phyloP scores from a whole-genome alignment of 108 stramenopile genomes.

The Cyclotella atomus region DNA sequence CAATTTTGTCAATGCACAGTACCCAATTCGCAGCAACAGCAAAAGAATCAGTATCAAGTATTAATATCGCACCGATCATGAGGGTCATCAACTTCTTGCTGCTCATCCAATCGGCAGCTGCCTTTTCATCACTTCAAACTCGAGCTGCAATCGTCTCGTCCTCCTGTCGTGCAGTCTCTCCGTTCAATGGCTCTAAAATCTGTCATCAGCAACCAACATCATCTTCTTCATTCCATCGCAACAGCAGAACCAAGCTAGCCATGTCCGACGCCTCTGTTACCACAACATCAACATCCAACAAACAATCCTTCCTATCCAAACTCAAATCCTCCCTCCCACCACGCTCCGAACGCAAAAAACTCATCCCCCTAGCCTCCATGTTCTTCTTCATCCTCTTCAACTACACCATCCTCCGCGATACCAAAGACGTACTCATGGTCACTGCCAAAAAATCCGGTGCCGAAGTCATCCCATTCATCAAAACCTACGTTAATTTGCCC shows the following conservation, averaged over 20 bases:
- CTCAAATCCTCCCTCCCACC: constrained; percentile 75
- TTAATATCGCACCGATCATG: too few species aligned
- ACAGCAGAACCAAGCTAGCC: background rate
- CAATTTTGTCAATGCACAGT: too few species aligned
- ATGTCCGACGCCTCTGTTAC: background rate
- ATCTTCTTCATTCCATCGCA: background rate
- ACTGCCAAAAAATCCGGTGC: constrained; percentile 91
- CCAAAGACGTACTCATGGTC: constrained; percentile 93
- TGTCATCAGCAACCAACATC: background rate
- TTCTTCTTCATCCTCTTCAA: constrained; percentile 98
- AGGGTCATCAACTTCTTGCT: background rate
- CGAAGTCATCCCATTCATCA: constrained; percentile 97
- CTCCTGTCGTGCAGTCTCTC: too few species aligned
- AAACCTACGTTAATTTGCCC: constrained; percentile 96
- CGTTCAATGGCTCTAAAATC: too few species aligned
- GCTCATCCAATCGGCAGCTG: background rate
- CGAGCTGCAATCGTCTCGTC: background rate
- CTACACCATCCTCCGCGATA: constrained; percentile 97
- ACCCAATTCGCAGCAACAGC: too few species aligned
- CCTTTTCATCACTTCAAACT: background rate
- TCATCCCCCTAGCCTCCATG: constrained; percentile 92
- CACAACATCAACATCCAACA: constrained; percentile 30
- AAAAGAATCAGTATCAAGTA: too few species aligned
- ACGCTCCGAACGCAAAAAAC: constrained; percentile 87
- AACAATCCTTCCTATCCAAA: too few species aligned